Percentiles rank a stretch among this genome's conserved stretches.
These are phyloP conservation scores for Podospora comata DNA, from an alignment of 495 filamentous ascomycete species.

Conservation along the genomic window DNA sequence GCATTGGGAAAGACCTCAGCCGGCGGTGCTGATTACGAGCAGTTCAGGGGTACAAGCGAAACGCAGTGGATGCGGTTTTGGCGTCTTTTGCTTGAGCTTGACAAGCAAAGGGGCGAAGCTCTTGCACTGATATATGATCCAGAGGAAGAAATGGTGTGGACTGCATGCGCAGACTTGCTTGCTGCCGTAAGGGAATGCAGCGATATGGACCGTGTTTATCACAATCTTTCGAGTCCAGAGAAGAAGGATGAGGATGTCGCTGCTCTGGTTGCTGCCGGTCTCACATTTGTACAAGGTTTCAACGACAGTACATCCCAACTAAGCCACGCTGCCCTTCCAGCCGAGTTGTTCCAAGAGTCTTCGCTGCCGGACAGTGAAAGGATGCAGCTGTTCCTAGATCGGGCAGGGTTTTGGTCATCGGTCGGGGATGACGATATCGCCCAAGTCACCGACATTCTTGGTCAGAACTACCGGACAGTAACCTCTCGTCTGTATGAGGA, in stretches of 20 bases:
- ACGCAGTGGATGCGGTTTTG: conserved; percentile 89
- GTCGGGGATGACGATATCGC: conserved; percentile 67
- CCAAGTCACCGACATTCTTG: conserved; percentile 54
- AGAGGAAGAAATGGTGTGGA: conserved; percentile 70
- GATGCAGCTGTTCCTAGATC: conserved; percentile 68
- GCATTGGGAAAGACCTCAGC: conserved; percentile 56
- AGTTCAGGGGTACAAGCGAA: conserved; percentile 66
- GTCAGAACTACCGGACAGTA: conserved; percentile 52
- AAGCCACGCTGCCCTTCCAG: conserved; percentile 57
- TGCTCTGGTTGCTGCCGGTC: conserved; percentile 55
- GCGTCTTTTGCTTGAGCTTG: conserved; percentile 77
- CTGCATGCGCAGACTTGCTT: conserved; percentile 73
- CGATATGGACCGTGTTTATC: conserved; percentile 63
- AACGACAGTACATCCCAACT: conserved; percentile 59
- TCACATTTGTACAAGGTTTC: conserved; percentile 58
- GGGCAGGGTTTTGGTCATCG: conserved; percentile 65
- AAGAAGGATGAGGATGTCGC: conserved; percentile 37
- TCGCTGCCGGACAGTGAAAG: conserved; percentile 63
- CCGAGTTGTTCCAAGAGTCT: conserved; percentile 68
- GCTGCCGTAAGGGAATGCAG: conserved; percentile 76
- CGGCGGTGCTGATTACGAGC: conserved; percentile 67
- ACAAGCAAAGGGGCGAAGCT: conserved; percentile 77
- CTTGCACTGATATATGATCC: conserved; percentile 72
- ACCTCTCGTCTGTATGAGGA: conserved; percentile 54
- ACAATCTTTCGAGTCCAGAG: conserved; percentile 49